Conservation (phyloP, 106 monocot species). For the Cymbidium sinense region DNA sequence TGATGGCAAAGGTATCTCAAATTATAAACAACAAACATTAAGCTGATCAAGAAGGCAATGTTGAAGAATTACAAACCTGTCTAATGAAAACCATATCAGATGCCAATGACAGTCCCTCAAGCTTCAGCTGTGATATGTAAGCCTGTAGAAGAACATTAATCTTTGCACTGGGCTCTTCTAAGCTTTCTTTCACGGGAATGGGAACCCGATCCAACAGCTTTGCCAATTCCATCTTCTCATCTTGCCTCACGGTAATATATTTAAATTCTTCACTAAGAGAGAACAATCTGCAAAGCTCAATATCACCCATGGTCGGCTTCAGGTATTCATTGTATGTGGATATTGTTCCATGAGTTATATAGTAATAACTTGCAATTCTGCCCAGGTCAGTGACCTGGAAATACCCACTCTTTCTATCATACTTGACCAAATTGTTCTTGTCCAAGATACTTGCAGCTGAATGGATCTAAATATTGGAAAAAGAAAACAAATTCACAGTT, state of each 20-base stretch:
- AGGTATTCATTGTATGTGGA: slow-evolving; percentile 91
- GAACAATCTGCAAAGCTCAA: slow-evolving; percentile 91
- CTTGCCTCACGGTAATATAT: slow-evolving; percentile 85
- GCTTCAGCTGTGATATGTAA: slow-evolving; percentile 85
- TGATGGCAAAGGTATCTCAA: not conserved
- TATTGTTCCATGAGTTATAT: slow-evolving; percentile 97
- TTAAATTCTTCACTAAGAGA: slow-evolving; percentile 99
- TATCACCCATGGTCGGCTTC: slow-evolving; percentile 96
- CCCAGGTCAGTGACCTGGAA: slow-evolving; percentile 96
- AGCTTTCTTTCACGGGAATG: slow-evolving; percentile 97
- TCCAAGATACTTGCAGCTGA: slow-evolving; percentile 90
- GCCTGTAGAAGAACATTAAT: slow-evolving; percentile 98
- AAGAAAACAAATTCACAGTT: not conserved
- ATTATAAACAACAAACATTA: not conserved
- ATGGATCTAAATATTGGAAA: slow-evolving; percentile 52
- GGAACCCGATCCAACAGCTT: slow-evolving; percentile 97
- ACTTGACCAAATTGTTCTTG: slow-evolving; percentile 85
- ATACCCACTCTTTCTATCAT: slow-evolving; percentile 95
- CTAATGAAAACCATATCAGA: slow-evolving; percentile 98
- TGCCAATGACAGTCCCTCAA: slow-evolving; percentile 88
- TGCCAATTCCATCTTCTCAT: slow-evolving; percentile 98
- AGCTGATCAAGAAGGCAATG: not conserved
- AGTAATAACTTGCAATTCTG: slow-evolving; percentile 95
- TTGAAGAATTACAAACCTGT: slow-evolving; percentile 43
- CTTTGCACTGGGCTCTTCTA: slow-evolving; percentile 98